phyloP scores from a whole-genome alignment of 2,329 filamentous ascomycete species.

The Tolypocladium album region DNA sequence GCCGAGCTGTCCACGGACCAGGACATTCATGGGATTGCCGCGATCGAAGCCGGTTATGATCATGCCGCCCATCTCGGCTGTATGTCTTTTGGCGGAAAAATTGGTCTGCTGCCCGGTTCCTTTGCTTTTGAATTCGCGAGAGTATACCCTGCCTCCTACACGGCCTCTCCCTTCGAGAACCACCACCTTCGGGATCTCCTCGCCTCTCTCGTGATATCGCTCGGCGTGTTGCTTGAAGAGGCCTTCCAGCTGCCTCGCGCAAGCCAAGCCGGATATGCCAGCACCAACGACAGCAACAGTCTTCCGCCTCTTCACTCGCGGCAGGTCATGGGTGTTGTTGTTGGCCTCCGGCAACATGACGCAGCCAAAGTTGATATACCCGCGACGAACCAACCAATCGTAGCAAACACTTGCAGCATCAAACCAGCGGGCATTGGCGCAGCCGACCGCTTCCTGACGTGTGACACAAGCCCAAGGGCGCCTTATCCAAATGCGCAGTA shows the following conservation, averaged over 20 bases:
- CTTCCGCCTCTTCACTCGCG: conserved; percentile 40
- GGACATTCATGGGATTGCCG: conserved; percentile 85
- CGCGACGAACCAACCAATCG: conserved; percentile 81
- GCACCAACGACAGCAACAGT: conserved; percentile 83
- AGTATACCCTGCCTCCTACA: conserved; percentile 89
- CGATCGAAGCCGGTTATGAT: conserved; percentile 96
- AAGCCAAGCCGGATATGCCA: conserved; percentile 87
- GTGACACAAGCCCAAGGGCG: conserved; percentile 78
- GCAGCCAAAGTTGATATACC: conserved; percentile 96
- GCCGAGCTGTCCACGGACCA: conserved; percentile 82
- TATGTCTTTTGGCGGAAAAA: conserved; percentile 54
- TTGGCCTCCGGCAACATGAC: conserved; percentile 48
- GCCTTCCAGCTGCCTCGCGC: conserved; percentile 83
- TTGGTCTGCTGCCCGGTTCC: conserved; percentile 37
- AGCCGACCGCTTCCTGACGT: conserved; percentile 78
- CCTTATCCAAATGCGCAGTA: conserved; percentile 78
- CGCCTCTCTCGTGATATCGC: conserved; percentile 51
- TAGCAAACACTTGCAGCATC: conserved; percentile 80
- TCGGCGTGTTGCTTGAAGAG: conserved; percentile 72
- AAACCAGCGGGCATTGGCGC: conserved; percentile 82
- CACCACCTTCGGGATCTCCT: conserved; percentile 63
- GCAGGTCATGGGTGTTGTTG: conserved; percentile 26
- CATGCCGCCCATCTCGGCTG: conserved; percentile 94
- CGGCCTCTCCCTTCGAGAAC: conserved; percentile 79
- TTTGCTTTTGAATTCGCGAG: conserved; percentile 55